Conservation (phyloP, 768 basidiomycete genomes). For the Lactarius indigo region DNA sequence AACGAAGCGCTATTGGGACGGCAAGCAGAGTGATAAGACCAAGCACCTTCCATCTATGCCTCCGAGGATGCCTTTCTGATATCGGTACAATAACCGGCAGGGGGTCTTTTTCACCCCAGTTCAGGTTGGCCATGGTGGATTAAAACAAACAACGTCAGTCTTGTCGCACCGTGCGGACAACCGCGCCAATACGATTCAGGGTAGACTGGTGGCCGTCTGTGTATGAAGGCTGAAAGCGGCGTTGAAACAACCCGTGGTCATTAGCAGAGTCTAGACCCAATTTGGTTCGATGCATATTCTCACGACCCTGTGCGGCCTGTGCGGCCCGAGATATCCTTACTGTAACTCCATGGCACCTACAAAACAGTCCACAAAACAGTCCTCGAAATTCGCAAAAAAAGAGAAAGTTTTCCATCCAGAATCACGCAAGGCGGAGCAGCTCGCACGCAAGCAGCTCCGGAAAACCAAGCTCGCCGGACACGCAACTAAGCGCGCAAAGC, state of each 20-base stretch:
- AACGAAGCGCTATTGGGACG: not conserved
- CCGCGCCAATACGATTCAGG: too few relatives aligned
- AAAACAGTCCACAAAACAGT: slow-evolving; percentile 21
- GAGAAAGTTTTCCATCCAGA: slow-evolving; percentile 82
- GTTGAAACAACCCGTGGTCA: too few relatives aligned
- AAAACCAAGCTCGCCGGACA: slow-evolving; percentile 63
- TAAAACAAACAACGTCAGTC: not conserved
- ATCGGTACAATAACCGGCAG: not conserved
- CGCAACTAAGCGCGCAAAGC: slow-evolving; percentile 53
- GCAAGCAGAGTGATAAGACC: not conserved
- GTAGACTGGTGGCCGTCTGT: too few relatives aligned
- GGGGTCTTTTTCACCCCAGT: not conserved
- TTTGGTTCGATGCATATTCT: too few relatives aligned
- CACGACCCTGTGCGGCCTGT: too few relatives aligned
- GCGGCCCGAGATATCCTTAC: not conserved
- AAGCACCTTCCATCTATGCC: not conserved
- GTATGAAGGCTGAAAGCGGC: too few relatives aligned
- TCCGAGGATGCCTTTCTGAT: not conserved
- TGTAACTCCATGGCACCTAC: slow-evolving; percentile 17
- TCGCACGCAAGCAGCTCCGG: slow-evolving; percentile 61
- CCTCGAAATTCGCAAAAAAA: slow-evolving; percentile 41
- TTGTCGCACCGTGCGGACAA: too few relatives aligned
- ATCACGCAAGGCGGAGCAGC: slow-evolving; percentile 78
- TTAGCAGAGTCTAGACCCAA: too few relatives aligned
- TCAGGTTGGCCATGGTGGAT: too few relatives aligned